phyloP scores from a whole-genome alignment of 1,139 yeast species.

The Pichia sp. region DNA sequence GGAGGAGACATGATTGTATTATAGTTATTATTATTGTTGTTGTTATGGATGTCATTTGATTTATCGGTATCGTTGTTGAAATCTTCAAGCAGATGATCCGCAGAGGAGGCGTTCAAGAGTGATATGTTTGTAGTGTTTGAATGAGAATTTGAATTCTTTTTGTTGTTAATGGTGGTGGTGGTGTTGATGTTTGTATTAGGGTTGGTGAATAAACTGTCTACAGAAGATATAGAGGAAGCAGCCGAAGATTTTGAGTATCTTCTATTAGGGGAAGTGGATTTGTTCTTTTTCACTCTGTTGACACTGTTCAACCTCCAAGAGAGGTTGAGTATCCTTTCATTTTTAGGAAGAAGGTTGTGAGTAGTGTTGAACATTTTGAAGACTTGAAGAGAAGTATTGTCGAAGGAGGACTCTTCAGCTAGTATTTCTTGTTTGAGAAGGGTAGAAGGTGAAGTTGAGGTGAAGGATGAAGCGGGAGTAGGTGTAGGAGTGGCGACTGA shows the following conservation, averaged over 20 bases:
- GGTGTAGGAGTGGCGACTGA: neutral
- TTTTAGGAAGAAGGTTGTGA: slow-evolving; percentile 27
- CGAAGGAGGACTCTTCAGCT: slow-evolving; percentile 20
- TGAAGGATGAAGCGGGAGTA: neutral
- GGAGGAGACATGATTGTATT: neutral
- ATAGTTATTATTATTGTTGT: neutral
- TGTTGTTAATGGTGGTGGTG: too few species aligned
- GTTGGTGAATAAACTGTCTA: neutral
- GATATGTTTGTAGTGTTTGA: slow-evolving; percentile 6
- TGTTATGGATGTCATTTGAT: too few species aligned
- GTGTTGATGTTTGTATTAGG: too few species aligned
- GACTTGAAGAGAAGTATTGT: slow-evolving; percentile 25
- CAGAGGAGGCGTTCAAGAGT: slow-evolving; percentile 18
- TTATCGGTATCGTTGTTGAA: neutral
- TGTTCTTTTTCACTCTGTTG: slow-evolving; percentile 19
- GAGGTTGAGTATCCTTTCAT: slow-evolving; percentile 27
- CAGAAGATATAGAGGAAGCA: neutral
- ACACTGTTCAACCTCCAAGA: slow-evolving; percentile 30
- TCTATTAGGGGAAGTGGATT: slow-evolving; percentile 3
- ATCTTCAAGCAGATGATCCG: slow-evolving; percentile 9
- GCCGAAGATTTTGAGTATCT: slow-evolving; percentile 1
- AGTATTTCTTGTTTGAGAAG: slow-evolving; percentile 23
- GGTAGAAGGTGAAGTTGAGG: slow-evolving; percentile 11
- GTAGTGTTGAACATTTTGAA: slow-evolving; percentile 30
- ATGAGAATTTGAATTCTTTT: too few species aligned